phyloP scores from a whole-genome alignment of 371 early-diverging fungal species.

The Mucor circinelloides region DNA sequence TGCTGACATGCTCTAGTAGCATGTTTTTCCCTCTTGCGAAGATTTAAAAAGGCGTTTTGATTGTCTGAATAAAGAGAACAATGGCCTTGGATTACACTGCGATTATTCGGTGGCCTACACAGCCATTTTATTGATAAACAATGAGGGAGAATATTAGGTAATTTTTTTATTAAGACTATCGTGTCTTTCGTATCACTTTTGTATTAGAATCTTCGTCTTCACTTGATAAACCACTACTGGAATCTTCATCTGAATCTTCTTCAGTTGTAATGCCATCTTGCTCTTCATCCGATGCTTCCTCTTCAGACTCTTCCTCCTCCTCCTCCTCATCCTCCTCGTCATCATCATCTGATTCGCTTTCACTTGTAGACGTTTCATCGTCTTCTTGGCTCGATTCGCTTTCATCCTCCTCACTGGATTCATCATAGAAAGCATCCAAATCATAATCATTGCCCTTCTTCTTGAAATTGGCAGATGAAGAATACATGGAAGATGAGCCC shows the following conservation, averaged over 20 bases:
- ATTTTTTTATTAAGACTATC: slow-evolving; percentile 3
- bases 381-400: slow-evolving; percentile 15
- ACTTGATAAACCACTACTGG: slow-evolving; percentile 6
- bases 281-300: slow-evolving; percentile 8
- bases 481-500: slow-evolving; percentile 40
- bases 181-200: slow-evolving; percentile 10
- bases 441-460: slow-evolving; percentile 58
- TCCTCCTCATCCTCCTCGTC: slow-evolving; percentile 36
- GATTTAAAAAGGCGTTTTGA: background rate
- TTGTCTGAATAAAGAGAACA: background rate
- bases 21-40: no score
- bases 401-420: slow-evolving; percentile 38
- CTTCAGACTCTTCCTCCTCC: slow-evolving; percentile 15
- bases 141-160: background rate
- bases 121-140: background rate
- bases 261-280: background rate
- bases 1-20: no score
- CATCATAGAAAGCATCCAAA: slow-evolving; percentile 64
- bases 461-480: slow-evolving; percentile 31
- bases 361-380: slow-evolving; percentile 10
- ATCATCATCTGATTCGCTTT: slow-evolving; percentile 21
- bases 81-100: background rate
- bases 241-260: background rate
- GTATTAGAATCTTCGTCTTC: slow-evolving; percentile 12
- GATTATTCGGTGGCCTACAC: background rate